A percentile compares a stretch with the other conserved stretches of the same genome.
Conservation (phyloP, 2,329 filamentous ascomycete genomes). For the Emericellopsis cladophorae region DNA sequence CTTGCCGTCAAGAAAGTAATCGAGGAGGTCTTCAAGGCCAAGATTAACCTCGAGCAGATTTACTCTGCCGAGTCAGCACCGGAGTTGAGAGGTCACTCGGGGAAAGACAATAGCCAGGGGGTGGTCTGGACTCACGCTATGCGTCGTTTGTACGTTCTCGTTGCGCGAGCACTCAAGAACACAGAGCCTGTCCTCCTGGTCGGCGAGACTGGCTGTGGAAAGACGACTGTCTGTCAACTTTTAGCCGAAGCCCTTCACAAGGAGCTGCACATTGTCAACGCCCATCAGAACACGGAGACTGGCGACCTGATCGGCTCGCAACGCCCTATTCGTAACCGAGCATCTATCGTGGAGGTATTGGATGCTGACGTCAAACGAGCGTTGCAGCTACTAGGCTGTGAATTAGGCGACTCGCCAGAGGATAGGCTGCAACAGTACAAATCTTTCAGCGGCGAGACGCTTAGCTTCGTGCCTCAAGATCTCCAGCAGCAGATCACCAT, state of each 20-base stretch:
- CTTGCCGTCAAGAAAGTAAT: slow-evolving; percentile 76
- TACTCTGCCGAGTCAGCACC: slow-evolving; percentile 53
- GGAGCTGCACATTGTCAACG: slow-evolving; percentile 81
- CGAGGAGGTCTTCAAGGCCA: slow-evolving; percentile 80
- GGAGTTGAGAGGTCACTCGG: slow-evolving; percentile 36
- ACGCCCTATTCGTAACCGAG: slow-evolving; percentile 76
- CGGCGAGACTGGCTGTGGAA: slow-evolving; percentile 94
- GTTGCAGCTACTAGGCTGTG: slow-evolving; percentile 26
- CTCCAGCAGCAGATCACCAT: slow-evolving; percentile 32
- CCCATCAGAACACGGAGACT: slow-evolving; percentile 96
- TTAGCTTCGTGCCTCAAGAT: slow-evolving; percentile 33
- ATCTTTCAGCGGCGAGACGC: slow-evolving; percentile 30
- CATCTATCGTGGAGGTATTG: slow-evolving; percentile 55
- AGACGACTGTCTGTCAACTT: slow-evolving; percentile 91
- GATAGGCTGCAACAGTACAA: slow-evolving; percentile 45
- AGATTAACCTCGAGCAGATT: slow-evolving; percentile 59
- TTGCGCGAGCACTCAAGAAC: slow-evolving; percentile 75
- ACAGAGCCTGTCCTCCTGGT: slow-evolving; percentile 91
- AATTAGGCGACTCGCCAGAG: slow-evolving; percentile 31
- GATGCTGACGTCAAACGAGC: slow-evolving; percentile 42
- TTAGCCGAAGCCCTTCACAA: slow-evolving; percentile 70
- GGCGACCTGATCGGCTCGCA: slow-evolving; percentile 95
- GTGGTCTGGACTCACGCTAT: slow-evolving; percentile 95
- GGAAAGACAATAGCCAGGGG: slow-evolving; percentile 38
- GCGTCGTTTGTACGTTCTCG: slow-evolving; percentile 79